Evolutionary conservation across 2,329 filamentous ascomycete species (phyloP).

Genomic region (Colletotrichum tropicicola): DNA sequence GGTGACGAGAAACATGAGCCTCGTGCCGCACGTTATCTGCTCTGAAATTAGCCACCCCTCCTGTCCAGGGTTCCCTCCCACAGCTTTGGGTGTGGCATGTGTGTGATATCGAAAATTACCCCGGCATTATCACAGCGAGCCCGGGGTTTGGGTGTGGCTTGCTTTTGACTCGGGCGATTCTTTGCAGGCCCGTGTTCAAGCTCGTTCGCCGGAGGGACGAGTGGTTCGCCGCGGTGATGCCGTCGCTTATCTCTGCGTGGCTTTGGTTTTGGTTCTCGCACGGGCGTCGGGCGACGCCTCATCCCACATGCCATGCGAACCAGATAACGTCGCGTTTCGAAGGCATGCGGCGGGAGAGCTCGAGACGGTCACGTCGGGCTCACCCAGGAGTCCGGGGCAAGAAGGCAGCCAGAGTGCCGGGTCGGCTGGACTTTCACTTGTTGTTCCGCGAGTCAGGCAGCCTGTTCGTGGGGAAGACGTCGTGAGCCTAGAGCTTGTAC

Average conservation of each 20-base stretch:
- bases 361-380: no score
- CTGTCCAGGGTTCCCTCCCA: not conserved
- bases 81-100: not conserved
- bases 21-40: not conserved
- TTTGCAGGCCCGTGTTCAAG: no score
- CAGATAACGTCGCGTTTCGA: not conserved
- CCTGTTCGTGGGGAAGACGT: not conserved
- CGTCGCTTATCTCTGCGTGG: slow-evolving; percentile 14
- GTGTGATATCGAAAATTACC: slow-evolving; percentile 5
- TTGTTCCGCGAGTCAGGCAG: slow-evolving; percentile 1
- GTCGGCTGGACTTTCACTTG: not conserved
- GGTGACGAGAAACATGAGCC: not conserved
- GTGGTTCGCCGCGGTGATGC: no score
- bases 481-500: not conserved
- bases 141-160: not conserved
- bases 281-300: not conserved
- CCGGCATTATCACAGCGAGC: not conserved
- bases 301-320: not conserved
- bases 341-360: not conserved
- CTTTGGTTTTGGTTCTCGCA: not conserved
- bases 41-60: not conserved
- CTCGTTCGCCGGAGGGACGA: no score
- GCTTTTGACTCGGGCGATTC: no score
- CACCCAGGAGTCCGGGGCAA: not conserved
- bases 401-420: not conserved